These are phyloP conservation scores for Fusarium acutatum DNA, from an alignment of 2,329 filamentous ascomycete genomes.

Conservation along the genomic window DNA sequence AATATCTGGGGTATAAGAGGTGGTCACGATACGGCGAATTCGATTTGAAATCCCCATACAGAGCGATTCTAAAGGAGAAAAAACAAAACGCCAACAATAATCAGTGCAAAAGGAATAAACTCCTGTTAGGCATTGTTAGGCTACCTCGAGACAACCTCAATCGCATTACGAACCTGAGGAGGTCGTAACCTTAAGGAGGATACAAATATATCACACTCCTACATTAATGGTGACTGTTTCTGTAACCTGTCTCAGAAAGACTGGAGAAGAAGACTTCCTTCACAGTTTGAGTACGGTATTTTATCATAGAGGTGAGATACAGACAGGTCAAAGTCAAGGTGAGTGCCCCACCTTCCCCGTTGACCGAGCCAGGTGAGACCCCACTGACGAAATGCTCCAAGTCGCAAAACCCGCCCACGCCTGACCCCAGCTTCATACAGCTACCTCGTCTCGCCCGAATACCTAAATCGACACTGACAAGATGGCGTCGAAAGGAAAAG, in stretches of 20 bases:
- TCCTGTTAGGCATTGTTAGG: neutral
- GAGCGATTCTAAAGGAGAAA: neutral
- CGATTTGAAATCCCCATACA: neutral
- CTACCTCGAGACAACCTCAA: neutral
- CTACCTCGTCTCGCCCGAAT: conserved; percentile 30
- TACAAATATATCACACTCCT: neutral
- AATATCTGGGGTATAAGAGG: neutral
- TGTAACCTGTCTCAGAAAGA: neutral
- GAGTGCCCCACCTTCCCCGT: conserved; percentile 40
- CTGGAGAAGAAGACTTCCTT: neutral
- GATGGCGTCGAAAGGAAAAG: conserved; percentile 55
- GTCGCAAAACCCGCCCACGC: conserved; percentile 41
- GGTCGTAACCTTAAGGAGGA: neutral
- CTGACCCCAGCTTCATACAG: conserved; percentile 37
- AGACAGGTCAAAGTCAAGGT: neutral
- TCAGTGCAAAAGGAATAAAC: neutral
- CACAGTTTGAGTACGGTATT: neutral
- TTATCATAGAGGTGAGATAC: neutral
- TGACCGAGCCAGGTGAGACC: conserved; percentile 42
- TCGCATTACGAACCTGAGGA: neutral
- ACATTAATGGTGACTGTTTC: neutral
- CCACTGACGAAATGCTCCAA: conserved; percentile 45
- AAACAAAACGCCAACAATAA: neutral
- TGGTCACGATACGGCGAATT: neutral
- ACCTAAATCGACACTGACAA: conserved; percentile 35